These are phyloP conservation scores for Umbilicaria muhlenbergii DNA, from an alignment of 495 filamentous ascomycete genomes.

Conservation along the genomic window DNA sequence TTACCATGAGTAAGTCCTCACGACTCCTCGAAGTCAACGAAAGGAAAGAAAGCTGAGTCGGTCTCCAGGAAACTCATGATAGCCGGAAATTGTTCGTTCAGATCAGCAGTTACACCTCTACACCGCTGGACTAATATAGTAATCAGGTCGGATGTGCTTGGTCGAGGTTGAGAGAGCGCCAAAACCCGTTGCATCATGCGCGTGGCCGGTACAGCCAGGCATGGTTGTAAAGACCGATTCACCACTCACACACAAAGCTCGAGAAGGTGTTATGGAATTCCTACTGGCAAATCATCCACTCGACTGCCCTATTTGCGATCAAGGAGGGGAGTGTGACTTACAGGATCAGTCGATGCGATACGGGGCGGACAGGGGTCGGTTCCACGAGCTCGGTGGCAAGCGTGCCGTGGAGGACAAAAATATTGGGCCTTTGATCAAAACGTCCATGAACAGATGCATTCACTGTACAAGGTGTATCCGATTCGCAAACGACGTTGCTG, in stretches of 20 bases:
- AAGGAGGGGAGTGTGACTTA: conserved; percentile 96
- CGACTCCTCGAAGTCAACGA: background rate
- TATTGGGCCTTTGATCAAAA: conserved; percentile 96
- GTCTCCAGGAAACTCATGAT: conserved; percentile 76
- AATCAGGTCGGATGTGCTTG: conserved; percentile 75
- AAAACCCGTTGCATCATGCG: conserved; percentile 95
- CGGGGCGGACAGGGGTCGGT: conserved; percentile 86
- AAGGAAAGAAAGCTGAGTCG: conserved; percentile 16
- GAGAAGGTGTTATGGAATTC: conserved; percentile 98
- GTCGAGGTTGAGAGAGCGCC: conserved; percentile 93
- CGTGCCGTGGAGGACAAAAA: conserved; percentile 98
- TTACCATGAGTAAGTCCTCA: conserved; percentile 73
- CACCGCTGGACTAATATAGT: conserved; percentile 2
- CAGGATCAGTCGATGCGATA: conserved; percentile 99
- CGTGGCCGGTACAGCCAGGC: conserved; percentile 94
- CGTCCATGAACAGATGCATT: conserved; percentile 99
- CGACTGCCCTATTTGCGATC: conserved; percentile 96
- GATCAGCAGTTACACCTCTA: background rate
- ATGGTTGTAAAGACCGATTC: conserved; percentile 99
- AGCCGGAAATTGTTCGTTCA: conserved; percentile 72
- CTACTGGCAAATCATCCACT: conserved; percentile 92
- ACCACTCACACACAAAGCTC: conserved; percentile 86
- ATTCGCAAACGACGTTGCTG: conserved; percentile 94
- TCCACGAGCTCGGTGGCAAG: conserved; percentile 90
- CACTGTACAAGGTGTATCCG: conserved; percentile 96